A percentile compares a stretch with the other conserved stretches of the same genome.
Evolutionary conservation across 148 eudicot genomes (phyloP).

Genomic region (Amaranthus cruentus): DNA sequence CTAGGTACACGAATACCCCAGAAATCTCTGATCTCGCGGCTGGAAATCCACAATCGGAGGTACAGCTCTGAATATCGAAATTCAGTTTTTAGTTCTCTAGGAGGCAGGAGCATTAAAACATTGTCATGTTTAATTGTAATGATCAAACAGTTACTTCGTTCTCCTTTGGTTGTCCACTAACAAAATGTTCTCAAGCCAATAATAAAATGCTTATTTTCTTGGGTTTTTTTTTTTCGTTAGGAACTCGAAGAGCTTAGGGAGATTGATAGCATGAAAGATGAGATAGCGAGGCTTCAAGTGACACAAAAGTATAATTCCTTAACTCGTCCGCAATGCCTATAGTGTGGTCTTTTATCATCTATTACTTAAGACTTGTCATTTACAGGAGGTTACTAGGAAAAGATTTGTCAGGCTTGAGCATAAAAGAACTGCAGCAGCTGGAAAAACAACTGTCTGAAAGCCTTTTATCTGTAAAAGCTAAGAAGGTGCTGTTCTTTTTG

Average conservation of each 20-base stretch:
- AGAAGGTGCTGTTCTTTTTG: constrained; percentile 40
- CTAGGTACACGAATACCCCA: constrained; percentile 41
- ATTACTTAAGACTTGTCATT: constrained; percentile 2
- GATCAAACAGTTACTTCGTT: not conserved
- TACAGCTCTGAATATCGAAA: constrained; percentile 13
- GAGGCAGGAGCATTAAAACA: not conserved
- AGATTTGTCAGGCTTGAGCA: constrained; percentile 49
- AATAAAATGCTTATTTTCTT: not conserved
- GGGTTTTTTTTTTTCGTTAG: constrained; percentile 11
- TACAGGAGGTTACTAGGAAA: constrained; percentile 67
- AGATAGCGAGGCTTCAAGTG: constrained; percentile 40
- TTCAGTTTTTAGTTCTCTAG: not conserved
- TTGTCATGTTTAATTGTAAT: not conserved
- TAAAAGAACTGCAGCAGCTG: constrained; percentile 51
- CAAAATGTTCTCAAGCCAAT: not conserved
- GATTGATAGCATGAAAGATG: constrained; percentile 46
- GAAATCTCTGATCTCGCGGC: constrained; percentile 29
- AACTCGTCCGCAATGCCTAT: not conserved
- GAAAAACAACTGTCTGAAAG: constrained; percentile 66
- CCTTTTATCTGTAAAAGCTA: constrained; percentile 56
- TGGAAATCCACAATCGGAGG: constrained; percentile 38
- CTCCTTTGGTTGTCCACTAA: not conserved
- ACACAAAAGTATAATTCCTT: constrained; percentile 39
- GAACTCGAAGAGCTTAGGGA: constrained; percentile 37
- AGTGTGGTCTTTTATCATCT: not conserved